Base-by-base conservation (phyloP, 495 filamentous ascomycete genomes). In the Aspergillus carlsbadensis region DNA sequence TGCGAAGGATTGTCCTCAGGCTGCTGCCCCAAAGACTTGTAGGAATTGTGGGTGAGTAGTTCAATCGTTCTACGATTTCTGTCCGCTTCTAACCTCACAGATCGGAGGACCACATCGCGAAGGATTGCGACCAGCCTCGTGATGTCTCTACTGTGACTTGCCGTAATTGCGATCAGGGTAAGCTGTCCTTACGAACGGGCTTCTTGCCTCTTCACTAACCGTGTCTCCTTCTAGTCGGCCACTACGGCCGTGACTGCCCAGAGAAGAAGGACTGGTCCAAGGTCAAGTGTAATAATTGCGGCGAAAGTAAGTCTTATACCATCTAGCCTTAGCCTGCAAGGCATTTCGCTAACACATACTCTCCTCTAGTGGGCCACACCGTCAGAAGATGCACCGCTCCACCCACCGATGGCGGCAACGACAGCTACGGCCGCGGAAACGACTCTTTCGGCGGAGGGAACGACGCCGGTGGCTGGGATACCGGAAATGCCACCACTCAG, bases 241-340 rank as follows among this genome's bases (percentile, higher is more conserved):
- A 97, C 60, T 70, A 79, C 40, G 75, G 76, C 39, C 85, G 83
- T 40, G 89, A 92, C 6, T 96, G 92, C 67, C 81, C 88, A 0
- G 79, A 88, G 76, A 88, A 89, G 5, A 84, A 79, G 41, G 88
- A 96, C 62, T 91, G 86, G 68, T 78, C 80, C 11, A 84, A 83
- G 34, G 85, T 95, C 53, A 82, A 89, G 67, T 96, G 91, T 75
- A 79, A 71, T 58, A 84, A 86, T 62, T 95, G 91, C 62, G 79
- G 83, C 10, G 77, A 93, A 70, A 87, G 82, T 83, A 68, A 70
- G 78, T 76, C 15, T 22, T 18, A 7, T 1, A 14, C 41, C 15
- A 7, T 18, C 41, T 21, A 6, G 35, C 14, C 5, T 44, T 11
- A n/a, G 20, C 20, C 20, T 37, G 8, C 24, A 6, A 8, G 2